Percentiles rank a stretch among this genome's conserved stretches.
Conservation (phyloP, 78 protist genomes). For the Dictyostelium discoideum region dicty_2.7 NC_007088.5:4295001-4295500, state of each 20-base stretch:
- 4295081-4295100: constrained; percentile 72
- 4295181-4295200: constrained; percentile 32
- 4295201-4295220: constrained; percentile 38
- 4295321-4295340: constrained; percentile 66
- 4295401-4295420: constrained; percentile 13
- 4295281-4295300: constrained; percentile 74
- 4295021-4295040: constrained; percentile 47
- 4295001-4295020: constrained; percentile 44
- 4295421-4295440: constrained; percentile 49
- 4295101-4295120: constrained; percentile 76
- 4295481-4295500: constrained; percentile 41
- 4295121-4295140: constrained; percentile 77
- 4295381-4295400: constrained; percentile 41
- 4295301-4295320: constrained; percentile 69
- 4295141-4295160: constrained; percentile 84
- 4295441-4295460: constrained; percentile 35
- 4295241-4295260: constrained; percentile 64
- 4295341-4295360: constrained; percentile 85
- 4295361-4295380: constrained; percentile 70
- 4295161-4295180: constrained; percentile 45
- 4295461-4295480: constrained; percentile 17
- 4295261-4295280: constrained; percentile 55
- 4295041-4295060: constrained; percentile 80
- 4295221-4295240: constrained; percentile 44
- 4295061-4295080: constrained; percentile 72